Evolutionary conservation across 225 moss, liverwort and hornwort genomes (phyloP), one percentile per base, ranked within the genome.

Genomic region (Marchantia polymorpha): DNA sequence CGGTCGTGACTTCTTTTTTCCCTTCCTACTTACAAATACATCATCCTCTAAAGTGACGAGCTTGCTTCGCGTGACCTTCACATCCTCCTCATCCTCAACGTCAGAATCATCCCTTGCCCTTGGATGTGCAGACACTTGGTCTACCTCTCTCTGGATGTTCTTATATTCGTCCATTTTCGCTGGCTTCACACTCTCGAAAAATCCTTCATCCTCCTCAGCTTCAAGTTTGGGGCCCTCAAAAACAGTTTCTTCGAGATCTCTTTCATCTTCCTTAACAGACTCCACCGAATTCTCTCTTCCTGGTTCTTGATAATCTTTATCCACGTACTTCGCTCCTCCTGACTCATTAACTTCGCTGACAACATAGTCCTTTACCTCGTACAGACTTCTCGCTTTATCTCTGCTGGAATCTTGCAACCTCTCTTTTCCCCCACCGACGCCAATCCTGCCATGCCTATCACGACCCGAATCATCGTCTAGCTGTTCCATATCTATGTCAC

Each of bases 221-320:
- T 87, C 80, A 31, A 82, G 78, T 76, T 82, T 78, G 16, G 90
- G 90, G 27, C 90, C 94, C 79, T 91, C 87, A 83, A 89, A 87
- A 2, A 91, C 64, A 13, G 52, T 49, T 30, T 77, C 77, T 49
- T 80, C 80, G n/a, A n/a, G n/a, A n/a, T n/a, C n/a, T n/a, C n/a
- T n/a, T 13, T 67, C 23, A 10, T 50, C 46, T 49, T 4, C 56
- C 12, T 68, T 73, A 73, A 22, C 67, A n/a, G 30, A 60, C 30
- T 82, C 77, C 2, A 29, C 46, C 19, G 6, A 12, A 78, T 70
- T 60, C 22, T 75, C 71, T 59, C 61, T 73, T 14, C 63, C 83
- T 73, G 48, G 52, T 17, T 70, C 68, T n/a, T 54, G 16, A 20
- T 66, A 72, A 25, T 76, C 65, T 63, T 83, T 66, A 54, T 65